These are phyloP conservation scores for Aciculosporium take DNA, from an alignment of 2,329 filamentous ascomycete genomes.

Conservation along the genomic window DNA sequence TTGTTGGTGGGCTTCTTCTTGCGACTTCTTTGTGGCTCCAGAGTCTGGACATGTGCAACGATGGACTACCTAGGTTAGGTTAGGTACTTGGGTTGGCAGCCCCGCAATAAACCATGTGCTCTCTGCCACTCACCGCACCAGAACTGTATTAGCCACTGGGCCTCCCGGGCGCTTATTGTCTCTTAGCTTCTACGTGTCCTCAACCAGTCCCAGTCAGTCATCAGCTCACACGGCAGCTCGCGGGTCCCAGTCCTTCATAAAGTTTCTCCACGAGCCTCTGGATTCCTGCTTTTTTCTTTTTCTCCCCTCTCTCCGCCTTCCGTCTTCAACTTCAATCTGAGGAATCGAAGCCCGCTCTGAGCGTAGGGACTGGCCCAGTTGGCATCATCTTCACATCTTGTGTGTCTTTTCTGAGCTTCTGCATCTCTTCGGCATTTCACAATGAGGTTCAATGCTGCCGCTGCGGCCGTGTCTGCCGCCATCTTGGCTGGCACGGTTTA, in stretches of 20 bases:
- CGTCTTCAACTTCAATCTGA: conserved; percentile 16
- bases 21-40: neutral
- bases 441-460: conserved; percentile 76
- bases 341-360: conserved; percentile 13
- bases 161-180: neutral
- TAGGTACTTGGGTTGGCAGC: too few relatives aligned
- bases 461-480: conserved; percentile 62
- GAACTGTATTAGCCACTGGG: neutral
- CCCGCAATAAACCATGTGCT: too few relatives aligned
- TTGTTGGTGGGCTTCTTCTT: neutral
- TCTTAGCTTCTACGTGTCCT: conserved; percentile 9
- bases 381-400: conserved; percentile 6
- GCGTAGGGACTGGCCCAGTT: conserved; percentile 13
- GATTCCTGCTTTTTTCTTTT: conserved; percentile 10
- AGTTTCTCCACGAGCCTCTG: conserved; percentile 3
- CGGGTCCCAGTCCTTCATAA: neutral
- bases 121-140: neutral
- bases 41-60: too few relatives aligned
- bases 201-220: too few relatives aligned
- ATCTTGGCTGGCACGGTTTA: conserved; percentile 55
- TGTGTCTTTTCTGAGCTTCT: conserved; percentile 12
- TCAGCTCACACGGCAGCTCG: too few relatives aligned
- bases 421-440: conserved; percentile 35
- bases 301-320: conserved; percentile 8
- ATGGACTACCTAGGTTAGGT: too few relatives aligned